phyloP scores from a whole-genome alignment of 208 protist genomes.

The Baffinella frigidus region DNA sequence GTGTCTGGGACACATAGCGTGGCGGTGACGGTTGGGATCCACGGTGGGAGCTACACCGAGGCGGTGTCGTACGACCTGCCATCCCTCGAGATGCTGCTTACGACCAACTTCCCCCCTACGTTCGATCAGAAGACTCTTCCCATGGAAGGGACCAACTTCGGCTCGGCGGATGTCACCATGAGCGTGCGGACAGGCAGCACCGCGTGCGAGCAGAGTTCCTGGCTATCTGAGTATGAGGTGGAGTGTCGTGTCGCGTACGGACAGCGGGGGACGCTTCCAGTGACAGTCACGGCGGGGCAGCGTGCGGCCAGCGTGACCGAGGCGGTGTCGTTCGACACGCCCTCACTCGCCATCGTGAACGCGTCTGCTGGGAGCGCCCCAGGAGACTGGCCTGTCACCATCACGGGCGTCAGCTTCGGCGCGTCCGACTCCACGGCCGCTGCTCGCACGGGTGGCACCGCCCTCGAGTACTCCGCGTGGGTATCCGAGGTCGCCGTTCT shows the following conservation, averaged over 20 bases:
- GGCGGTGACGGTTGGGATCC: neutral
- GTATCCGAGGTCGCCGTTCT: neutral
- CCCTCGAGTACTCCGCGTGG: slow-evolving; percentile 11
- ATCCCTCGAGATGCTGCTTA: neutral
- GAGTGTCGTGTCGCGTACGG: neutral
- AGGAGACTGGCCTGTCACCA: too few species aligned
- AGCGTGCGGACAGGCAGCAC: neutral
- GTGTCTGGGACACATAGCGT: neutral
- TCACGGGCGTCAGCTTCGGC: too few species aligned
- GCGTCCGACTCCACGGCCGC: too few species aligned
- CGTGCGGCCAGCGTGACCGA: neutral
- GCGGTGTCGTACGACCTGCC: neutral
- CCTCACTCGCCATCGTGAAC: too few species aligned
- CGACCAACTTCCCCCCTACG: neutral
- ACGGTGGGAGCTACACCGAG: neutral
- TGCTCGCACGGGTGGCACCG: neutral
- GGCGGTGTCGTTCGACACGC: neutral
- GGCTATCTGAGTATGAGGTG: neutral
- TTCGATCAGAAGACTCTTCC: neutral
- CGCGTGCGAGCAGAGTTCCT: neutral
- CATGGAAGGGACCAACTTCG: neutral
- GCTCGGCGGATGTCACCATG: neutral
- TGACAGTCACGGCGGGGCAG: neutral
- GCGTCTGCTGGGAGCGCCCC: too few species aligned
- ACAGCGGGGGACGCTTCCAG: neutral